Evolutionary conservation across 164 flowering plant species (phyloP).

Genomic region (Hamamelis virginiana): DNA sequence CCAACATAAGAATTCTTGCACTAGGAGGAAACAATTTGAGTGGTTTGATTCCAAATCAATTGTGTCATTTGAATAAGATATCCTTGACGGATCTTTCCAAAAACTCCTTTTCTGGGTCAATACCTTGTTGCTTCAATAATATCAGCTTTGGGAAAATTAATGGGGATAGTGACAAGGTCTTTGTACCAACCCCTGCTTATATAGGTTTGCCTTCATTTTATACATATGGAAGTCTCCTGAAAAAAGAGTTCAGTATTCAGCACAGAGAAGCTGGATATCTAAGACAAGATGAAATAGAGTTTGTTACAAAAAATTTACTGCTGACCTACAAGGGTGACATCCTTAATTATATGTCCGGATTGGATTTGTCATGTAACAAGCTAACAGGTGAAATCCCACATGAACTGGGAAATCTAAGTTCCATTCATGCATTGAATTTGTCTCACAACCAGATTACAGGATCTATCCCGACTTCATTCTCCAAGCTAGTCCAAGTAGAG

Average conservation of each 20-base stretch:
- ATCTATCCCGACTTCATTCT: neutral
- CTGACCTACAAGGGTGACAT: conserved; percentile 1
- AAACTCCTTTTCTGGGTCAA: neutral
- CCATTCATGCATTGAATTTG: conserved; percentile 3
- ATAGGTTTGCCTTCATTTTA: neutral
- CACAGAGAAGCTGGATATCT: too few relatives aligned
- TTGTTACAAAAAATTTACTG: neutral
- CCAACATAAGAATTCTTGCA: neutral
- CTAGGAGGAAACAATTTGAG: neutral
- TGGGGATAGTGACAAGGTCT: neutral
- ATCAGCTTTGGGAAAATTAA: neutral
- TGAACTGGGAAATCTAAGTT: neutral
- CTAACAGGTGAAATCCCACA: conserved; percentile 4
- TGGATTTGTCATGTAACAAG: conserved; percentile 13
- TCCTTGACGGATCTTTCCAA: conserved; percentile 8
- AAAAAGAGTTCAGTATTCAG: too few relatives aligned
- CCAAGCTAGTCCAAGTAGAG: neutral
- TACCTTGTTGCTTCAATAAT: conserved; percentile 1
- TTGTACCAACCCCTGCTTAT: neutral
- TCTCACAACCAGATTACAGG: conserved; percentile 7
- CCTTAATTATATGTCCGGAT: conserved; percentile 10
- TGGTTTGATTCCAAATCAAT: neutral
- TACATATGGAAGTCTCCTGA: neutral
- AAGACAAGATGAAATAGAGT: neutral
- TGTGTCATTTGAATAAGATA: neutral